Base-by-base conservation (phyloP, 768 basidiomycete species). In the Dioszegia hungarica region DNA sequence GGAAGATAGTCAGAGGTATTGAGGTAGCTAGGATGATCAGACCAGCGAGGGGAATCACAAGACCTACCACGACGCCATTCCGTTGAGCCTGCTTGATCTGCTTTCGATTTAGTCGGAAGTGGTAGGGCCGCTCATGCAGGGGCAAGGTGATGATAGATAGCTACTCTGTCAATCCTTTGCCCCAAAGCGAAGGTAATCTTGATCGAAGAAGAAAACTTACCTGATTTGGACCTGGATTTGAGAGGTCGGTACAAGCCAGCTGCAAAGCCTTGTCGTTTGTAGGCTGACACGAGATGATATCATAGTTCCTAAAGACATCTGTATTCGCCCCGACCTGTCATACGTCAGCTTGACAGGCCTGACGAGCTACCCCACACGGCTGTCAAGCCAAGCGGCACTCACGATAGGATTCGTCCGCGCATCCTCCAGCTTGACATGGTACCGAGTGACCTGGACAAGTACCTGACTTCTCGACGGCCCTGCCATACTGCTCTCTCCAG, bases 61-160 rank as follows among this genome's bases (percentile, higher is more conserved):
- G 36, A 62, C 69, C 51, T 41, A 72, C 70, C 25, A 68, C 62
- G 17, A 72, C 67, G 36, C 70, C 70, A 54, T 68, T 66, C 25
- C 70, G 47, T 39, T 72, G 67, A 17, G 70, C 70, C 52, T 68
- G 70, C 17, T 60, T 50, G 38, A 72, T 64, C 43, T 72, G 70
- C 46, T 68, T 68, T 9, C 70, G 56, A 48, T 72, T 72, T 20
- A 68, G 56, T 5, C 70, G 56, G 56, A 68, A 72, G 27, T 61
- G 60, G 40, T 60, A 67, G 15, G 63, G 66, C 53, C 61, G 47
- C 46, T 75, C 71, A 45, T 75, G 71, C 25, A 75, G 41, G n/a
- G 73, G 71, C 6, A 75, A 53, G 10, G 68, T 71, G 52, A 75
- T 75, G 38, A 75, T 72, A 2, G 74, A 73, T 22, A 75, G 57